Conservation (phyloP, 495 filamentous ascomycete species). For the Aspergillus funiculosus region DNA sequence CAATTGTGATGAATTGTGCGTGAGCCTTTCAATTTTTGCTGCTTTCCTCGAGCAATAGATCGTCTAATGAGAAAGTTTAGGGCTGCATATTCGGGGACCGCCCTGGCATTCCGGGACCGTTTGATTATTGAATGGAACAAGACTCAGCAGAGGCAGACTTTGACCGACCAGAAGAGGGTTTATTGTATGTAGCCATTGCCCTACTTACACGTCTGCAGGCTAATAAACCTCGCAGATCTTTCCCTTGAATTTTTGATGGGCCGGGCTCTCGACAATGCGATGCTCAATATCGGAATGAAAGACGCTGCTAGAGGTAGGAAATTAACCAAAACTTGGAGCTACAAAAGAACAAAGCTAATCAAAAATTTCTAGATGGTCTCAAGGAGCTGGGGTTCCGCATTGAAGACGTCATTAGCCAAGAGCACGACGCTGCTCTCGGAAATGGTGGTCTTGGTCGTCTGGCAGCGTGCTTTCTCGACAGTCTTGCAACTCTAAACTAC, state of each 20-base stretch:
- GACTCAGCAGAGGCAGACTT: conserved; percentile 93
- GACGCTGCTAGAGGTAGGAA: conserved; percentile 65
- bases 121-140: conserved; percentile 95
- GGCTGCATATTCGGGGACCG: conserved; percentile 85
- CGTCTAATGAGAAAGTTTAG: conserved; percentile 25
- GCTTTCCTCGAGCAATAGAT: not conserved
- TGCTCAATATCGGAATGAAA: conserved; percentile 91
- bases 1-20: conserved; percentile 87
- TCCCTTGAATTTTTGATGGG: conserved; percentile 98
- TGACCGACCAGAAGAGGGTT: conserved; percentile 80
- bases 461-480: conserved; percentile 95
- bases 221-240: conserved; percentile 50
- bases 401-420: conserved; percentile 90
- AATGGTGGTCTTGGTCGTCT: conserved; percentile 94
- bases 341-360: not conserved
- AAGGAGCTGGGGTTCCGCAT: conserved; percentile 89
- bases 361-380: conserved; percentile 58
- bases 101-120: conserved; percentile 86
- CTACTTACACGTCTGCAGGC: not conserved
- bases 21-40: conserved; percentile 2
- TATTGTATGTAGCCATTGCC: conserved; percentile 55
- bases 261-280: conserved; percentile 91
- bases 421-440: conserved; percentile 92
- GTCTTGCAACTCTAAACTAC: conserved; percentile 87
- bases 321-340: not conserved